These are phyloP conservation scores for Spergularia marina DNA, from an alignment of 148 eudicot genomes.

Conservation along the genomic window DNA sequence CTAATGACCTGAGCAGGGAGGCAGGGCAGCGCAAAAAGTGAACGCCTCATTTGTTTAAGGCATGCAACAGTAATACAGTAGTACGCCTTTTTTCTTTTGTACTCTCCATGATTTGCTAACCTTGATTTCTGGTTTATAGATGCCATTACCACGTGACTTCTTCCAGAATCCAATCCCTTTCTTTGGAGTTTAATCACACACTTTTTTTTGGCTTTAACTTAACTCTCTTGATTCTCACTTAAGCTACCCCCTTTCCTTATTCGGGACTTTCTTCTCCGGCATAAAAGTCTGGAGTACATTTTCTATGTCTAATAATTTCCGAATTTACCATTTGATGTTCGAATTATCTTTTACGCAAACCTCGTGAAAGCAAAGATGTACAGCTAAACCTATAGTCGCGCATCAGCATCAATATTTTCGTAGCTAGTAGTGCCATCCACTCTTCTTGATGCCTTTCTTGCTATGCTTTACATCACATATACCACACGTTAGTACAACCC, in stretches of 20 bases:
- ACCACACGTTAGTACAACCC: too few relatives aligned
- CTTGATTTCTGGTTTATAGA: conserved; percentile 22
- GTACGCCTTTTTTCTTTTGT: background rate
- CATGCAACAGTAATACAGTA: too few relatives aligned
- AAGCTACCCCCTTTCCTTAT: background rate
- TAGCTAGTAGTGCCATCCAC: background rate
- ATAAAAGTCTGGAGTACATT: background rate
- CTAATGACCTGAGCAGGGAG: conserved; percentile 18
- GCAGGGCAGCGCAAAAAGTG: conserved; percentile 16
- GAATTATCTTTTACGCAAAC: too few relatives aligned
- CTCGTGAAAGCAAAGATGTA: too few relatives aligned
- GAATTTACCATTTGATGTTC: background rate
- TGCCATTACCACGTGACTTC: conserved; percentile 21
- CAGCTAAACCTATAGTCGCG: too few relatives aligned
- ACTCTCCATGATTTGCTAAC: background rate
- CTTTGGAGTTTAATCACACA: background rate
- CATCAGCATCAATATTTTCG: too few relatives aligned
- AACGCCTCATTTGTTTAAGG: background rate
- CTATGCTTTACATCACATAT: too few relatives aligned
- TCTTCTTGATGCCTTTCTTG: background rate
- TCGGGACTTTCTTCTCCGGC: background rate
- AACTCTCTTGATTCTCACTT: conserved; percentile 10
- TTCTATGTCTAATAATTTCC: background rate
- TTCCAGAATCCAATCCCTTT: background rate
- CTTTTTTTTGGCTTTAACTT: conserved; percentile 3